These are phyloP conservation scores for Apophysomyces trapeziformis DNA, from an alignment of 371 early-diverging fungal species.

Conservation along the genomic window DNA sequence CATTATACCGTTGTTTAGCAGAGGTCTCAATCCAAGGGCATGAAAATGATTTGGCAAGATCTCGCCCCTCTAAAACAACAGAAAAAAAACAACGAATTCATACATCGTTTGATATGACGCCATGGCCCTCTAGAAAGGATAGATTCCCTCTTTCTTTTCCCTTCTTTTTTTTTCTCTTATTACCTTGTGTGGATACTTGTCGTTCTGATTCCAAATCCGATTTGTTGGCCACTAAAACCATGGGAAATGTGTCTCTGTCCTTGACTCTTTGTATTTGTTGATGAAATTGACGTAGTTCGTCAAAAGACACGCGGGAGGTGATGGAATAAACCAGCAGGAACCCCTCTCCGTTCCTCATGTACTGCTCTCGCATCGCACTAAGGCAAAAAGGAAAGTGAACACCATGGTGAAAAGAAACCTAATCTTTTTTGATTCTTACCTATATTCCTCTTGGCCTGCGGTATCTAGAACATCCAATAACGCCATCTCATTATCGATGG, in stretches of 20 bases:
- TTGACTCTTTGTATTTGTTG: constrained; percentile 76
- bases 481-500: constrained; percentile 71
- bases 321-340: constrained; percentile 62
- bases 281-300: constrained; percentile 66
- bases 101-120: too few species aligned
- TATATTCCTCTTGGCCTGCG: constrained; percentile 88
- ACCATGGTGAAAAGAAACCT: background rate
- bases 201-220: constrained; percentile 83
- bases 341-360: constrained; percentile 75
- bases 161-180: constrained; percentile 8
- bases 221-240: constrained; percentile 89
- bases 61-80: constrained; percentile 1
- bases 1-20: constrained; percentile 6
- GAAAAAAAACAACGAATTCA: constrained; percentile 30
- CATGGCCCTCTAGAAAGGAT: too few species aligned
- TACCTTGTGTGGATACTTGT: constrained; percentile 70
- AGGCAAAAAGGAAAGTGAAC: background rate
- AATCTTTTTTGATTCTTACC: constrained; percentile 31
- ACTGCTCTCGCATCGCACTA: constrained; percentile 81
- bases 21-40: constrained; percentile 7
- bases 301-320: constrained; percentile 64
- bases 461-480: constrained; percentile 83
- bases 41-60: constrained; percentile 4
- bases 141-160: too few species aligned
- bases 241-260: constrained; percentile 79